A percentile compares a stretch with the other conserved stretches of the same genome.
phyloP scores from a whole-genome alignment of 108 stramenopile genomes.

The Cyclotella cryptica region DNA sequence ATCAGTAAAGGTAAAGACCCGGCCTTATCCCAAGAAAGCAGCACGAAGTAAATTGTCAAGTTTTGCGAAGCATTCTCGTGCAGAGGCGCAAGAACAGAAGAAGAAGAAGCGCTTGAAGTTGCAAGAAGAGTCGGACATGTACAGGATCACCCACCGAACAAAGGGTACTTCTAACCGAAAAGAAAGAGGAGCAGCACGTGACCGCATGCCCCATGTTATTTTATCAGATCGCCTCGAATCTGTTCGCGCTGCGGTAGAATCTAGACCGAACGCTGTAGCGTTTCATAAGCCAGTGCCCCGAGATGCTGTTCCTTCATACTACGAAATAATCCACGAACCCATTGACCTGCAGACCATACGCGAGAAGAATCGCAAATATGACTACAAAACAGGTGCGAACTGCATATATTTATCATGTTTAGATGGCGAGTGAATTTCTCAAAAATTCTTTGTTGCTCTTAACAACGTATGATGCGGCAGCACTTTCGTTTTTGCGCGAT shows the following conservation, averaged over 20 bases:
- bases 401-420: too few species aligned
- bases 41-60: slow-evolving; percentile 37
- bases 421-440: not conserved
- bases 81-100: slow-evolving; percentile 56
- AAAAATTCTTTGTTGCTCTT: not conserved
- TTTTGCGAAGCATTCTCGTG: slow-evolving; percentile 49
- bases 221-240: slow-evolving; percentile 79
- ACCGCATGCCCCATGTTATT: slow-evolving; percentile 85
- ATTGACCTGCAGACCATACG: slow-evolving; percentile 84
- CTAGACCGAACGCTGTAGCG: slow-evolving; percentile 63
- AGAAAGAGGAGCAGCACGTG: slow-evolving; percentile 84
- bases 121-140: slow-evolving; percentile 80
- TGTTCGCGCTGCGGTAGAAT: slow-evolving; percentile 70
- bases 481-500: slow-evolving; percentile 71
- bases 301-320: slow-evolving; percentile 63
- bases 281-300: slow-evolving; percentile 80
- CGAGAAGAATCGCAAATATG: slow-evolving; percentile 83
- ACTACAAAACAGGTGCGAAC: slow-evolving; percentile 59
- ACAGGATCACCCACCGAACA: slow-evolving; percentile 52
- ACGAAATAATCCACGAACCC: slow-evolving; percentile 83
- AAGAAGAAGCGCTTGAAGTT: slow-evolving; percentile 75
- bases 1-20: slow-evolving; percentile 4
- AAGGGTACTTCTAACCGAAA: slow-evolving; percentile 83
- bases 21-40: slow-evolving; percentile 31
- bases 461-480: slow-evolving; percentile 17